phyloP scores from a whole-genome alignment of 768 basidiomycete genomes.

The Pisolithus marmoratus region DNA sequence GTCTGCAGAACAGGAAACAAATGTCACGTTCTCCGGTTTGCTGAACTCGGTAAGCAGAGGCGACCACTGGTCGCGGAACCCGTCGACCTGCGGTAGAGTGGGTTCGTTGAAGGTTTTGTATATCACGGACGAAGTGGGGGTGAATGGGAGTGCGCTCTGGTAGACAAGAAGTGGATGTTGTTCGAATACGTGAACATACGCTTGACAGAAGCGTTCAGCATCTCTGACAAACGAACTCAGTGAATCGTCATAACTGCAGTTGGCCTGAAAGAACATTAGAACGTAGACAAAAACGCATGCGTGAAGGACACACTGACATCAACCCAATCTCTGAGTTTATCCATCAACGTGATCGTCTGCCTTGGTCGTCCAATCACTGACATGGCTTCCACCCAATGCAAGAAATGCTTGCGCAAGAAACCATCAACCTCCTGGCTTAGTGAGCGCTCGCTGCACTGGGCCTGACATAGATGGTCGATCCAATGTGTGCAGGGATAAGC shows the following conservation, averaged over 20 bases:
- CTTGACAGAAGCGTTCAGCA: constrained; percentile 27
- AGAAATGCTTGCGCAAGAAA: constrained; percentile 21
- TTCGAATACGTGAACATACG: constrained; percentile 25
- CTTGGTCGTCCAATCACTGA: constrained; percentile 24
- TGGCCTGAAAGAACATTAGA: constrained; percentile 9
- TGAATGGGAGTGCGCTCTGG: constrained; percentile 26
- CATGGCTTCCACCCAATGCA: constrained; percentile 32
- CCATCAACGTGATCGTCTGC: constrained; percentile 25
- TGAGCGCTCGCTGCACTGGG: neutral
- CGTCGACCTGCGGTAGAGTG: constrained; percentile 16
- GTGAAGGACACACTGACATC: constrained; percentile 11
- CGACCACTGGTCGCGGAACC: constrained; percentile 27
- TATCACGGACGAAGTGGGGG: constrained; percentile 20
- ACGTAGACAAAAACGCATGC: neutral
- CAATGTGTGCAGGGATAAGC: constrained; percentile 21
- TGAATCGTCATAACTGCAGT: constrained; percentile 8
- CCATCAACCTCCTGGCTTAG: constrained; percentile 10
- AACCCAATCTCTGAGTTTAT: constrained; percentile 22
- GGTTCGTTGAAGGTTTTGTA: constrained; percentile 24
- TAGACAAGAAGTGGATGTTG: constrained; percentile 30
- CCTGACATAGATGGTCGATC: constrained; percentile 25
- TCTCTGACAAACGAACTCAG: constrained; percentile 19
- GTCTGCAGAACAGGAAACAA: constrained; percentile 22
- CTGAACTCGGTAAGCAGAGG: constrained; percentile 27
- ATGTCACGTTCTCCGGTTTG: constrained; percentile 5